Conservation (phyloP, 2,329 filamentous ascomycete species). For the Neofusicoccum sp. region DNA sequence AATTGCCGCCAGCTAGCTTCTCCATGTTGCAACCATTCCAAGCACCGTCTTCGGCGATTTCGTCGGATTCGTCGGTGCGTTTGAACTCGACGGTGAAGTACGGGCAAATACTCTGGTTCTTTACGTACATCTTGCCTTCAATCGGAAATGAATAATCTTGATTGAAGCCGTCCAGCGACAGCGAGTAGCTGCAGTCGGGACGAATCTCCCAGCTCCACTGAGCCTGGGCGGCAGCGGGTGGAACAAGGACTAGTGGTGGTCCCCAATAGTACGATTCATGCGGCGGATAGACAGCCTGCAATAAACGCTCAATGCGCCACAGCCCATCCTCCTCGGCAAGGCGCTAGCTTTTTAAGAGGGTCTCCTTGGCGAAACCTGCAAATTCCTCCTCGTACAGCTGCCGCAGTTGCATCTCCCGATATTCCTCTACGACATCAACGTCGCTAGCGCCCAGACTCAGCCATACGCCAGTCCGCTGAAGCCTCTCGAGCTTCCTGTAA, state of each 20-base stretch:
- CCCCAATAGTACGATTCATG: background rate
- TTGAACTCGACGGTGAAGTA: slow-evolving; percentile 19
- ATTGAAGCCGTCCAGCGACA: slow-evolving; percentile 17
- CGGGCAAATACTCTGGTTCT: slow-evolving; percentile 5
- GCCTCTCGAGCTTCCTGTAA: too few relatives aligned
- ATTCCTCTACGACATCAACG: too few relatives aligned
- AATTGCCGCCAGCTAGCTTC: too few relatives aligned
- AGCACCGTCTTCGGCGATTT: too few relatives aligned
- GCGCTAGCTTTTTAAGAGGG: slow-evolving; percentile 2
- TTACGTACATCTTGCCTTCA: slow-evolving; percentile 1
- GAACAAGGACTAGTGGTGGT: background rate
- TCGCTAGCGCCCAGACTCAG: too few relatives aligned
- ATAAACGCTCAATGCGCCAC: slow-evolving; percentile 9
- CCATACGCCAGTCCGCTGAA: too few relatives aligned
- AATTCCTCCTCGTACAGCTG: slow-evolving; percentile 2
- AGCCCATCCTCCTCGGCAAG: background rate
- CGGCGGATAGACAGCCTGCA: slow-evolving; percentile 2
- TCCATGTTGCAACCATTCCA: background rate
- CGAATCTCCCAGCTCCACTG: slow-evolving; percentile 11
- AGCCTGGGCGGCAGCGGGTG: background rate
- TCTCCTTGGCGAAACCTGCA: slow-evolving; percentile 14
- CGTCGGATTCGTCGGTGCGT: slow-evolving; percentile 20
- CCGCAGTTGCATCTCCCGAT: slow-evolving; percentile 13
- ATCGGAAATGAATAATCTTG: slow-evolving; percentile 7
- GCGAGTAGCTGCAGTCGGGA: slow-evolving; percentile 16